Evolutionary conservation across 306 rosid species (phyloP), one percentile per base, ranked within the genome.

Genomic region (Cicer arietinum): DNA sequence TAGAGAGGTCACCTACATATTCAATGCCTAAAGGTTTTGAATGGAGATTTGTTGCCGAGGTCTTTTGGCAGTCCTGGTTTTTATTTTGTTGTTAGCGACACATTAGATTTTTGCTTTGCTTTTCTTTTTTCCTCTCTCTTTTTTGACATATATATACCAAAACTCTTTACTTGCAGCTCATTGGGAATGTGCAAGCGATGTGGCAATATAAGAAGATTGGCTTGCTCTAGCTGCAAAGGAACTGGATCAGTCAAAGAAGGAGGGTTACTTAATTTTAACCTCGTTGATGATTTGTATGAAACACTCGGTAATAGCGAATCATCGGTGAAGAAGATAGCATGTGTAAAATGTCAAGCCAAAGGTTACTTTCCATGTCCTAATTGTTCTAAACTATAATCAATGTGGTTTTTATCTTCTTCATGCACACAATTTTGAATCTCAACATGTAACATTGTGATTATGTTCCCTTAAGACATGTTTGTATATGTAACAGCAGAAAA

Each of bases 181-280:
- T 78, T 93, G 50, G 98, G 90, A 9, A 74, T 93, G 92, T 93
- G 97, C 90, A 93, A 84, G 85, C 75, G 85, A 76, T 93, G 98
- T 50, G 98, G 97, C 56, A 87, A 93, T 74, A 48, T 93, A 74
- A 84, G 82, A 87, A 83, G 85, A 85, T 81, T 83, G 85, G 97
- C 97, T 39, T 93, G 98, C 83, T 57, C 87, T 39, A 84, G 59
- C 73, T 91, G 98, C 66, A 85, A 17, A 86, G 97, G 96, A 81
- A 85, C 84, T 39, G 97, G 97, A 59, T 79, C 82, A 1, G 56
- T 87, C 72, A 91, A 74, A 77, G 88, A 87, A 84, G 97, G 90
- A 7, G 91, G 81, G 43, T 52, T 84, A 10, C 68, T 82, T 18
- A 86, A 90, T 42, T 42, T 80, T 2, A 80, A 58, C 52, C 67